Conservation (phyloP, 257 asterid genomes). For the Lantana camara region DNA sequence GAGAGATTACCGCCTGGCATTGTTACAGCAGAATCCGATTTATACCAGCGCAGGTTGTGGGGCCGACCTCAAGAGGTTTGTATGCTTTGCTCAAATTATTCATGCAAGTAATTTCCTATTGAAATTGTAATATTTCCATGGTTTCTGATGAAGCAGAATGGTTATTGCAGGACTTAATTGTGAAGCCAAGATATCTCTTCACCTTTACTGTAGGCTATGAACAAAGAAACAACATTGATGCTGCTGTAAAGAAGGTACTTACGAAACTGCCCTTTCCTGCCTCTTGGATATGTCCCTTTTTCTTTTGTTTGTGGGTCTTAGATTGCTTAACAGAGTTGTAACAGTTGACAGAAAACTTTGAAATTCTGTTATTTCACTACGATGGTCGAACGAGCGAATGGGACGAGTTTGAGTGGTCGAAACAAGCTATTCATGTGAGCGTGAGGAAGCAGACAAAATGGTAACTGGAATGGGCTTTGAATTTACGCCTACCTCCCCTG, state of each 20-base stretch:
- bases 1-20: slow-evolving; percentile 87
- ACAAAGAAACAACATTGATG: slow-evolving; percentile 82
- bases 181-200: slow-evolving; percentile 83
- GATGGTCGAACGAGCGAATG: slow-evolving; percentile 90
- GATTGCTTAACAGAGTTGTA: slow-evolving; percentile 29
- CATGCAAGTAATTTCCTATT: no score
- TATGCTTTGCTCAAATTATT: no score
- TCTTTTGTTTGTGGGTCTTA: slow-evolving; percentile 8
- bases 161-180: slow-evolving; percentile 61
- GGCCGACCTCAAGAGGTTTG: no score
- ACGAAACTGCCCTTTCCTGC: neutral
- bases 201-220: slow-evolving; percentile 83
- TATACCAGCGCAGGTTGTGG: no score
- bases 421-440: slow-evolving; percentile 81
- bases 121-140: neutral
- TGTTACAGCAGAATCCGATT: slow-evolving; percentile 15
- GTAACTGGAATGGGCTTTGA: slow-evolving; percentile 41
- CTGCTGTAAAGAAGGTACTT: slow-evolving; percentile 79
- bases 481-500: no score
- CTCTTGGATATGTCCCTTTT: neutral
- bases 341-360: slow-evolving; percentile 91
- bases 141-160: slow-evolving; percentile 20
- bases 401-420: slow-evolving; percentile 96
- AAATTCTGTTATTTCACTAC: slow-evolving; percentile 81
- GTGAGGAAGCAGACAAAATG: slow-evolving; percentile 82